Base-by-base conservation (phyloP, 495 filamentous ascomycete species). In the Penicillium pancosmium region DNA sequence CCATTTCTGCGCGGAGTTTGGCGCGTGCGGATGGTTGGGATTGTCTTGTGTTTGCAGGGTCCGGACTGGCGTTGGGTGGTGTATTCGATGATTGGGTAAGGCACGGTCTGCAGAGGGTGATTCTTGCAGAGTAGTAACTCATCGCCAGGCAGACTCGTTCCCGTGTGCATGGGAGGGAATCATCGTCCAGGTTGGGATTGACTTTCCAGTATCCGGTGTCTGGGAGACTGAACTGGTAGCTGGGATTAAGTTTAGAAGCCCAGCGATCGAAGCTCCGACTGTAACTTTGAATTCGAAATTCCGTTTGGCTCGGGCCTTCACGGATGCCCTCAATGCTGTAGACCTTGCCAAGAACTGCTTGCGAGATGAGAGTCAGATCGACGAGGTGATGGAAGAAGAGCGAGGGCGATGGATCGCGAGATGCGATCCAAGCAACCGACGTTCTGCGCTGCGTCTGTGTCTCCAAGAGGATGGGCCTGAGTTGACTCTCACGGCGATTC, bases 81-180 rank as follows among this genome's bases (percentile, higher is more conserved):
- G 27, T 36, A 3, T 25, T 49, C 40, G n/a, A 27, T 11, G 41
- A 11, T 12, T 52, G 53, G 34, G 40, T 44, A 61, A 89, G 73
- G 66, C 83, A 87, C 11, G 87, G 87, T 31, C 87, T 81, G 57
- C 76, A 82, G 47, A 86, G 79, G 10, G 83, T 75, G 25, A 88
- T 83, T 2, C 76, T 70, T 9, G 81, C 75, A 52, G 81, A 82
- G 65, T 82, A 81, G 60, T 83, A 87, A 57, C 74, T 74, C 59
- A 89, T 76, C 5, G 80, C 81, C 15, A 82, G 71, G 49, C 62
- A 70, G 44, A 76, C 62, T 3, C 75, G 68, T 59, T 75, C 72
- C 25, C 49, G 62, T 19, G 40, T 55, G 50, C n/a, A 44, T 5
- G 53, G 67, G 44, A 53, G 50, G 4, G 55, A 57, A 44, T 56